A percentile compares a stretch with the other conserved stretches of the same genome.
These are phyloP conservation scores for Nicotiana obtusifolia DNA, from an alignment of 257 asterid species.

Conservation along the genomic window DNA sequence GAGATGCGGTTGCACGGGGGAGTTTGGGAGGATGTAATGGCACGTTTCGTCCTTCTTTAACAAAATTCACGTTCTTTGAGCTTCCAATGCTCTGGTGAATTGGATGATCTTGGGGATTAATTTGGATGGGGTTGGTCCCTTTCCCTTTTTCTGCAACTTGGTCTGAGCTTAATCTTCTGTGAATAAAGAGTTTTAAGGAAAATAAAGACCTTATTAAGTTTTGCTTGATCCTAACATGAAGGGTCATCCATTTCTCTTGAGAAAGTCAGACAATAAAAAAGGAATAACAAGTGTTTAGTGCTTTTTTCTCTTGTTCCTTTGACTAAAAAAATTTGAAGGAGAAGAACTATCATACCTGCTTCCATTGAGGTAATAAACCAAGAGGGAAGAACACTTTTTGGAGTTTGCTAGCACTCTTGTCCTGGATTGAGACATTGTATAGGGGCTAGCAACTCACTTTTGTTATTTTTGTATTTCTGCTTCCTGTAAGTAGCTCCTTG, in stretches of 20 bases:
- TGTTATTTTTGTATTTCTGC: too few species aligned
- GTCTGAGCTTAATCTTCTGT: not conserved
- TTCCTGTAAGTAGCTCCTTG: too few species aligned
- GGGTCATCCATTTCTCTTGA: not conserved
- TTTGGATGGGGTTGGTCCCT: not conserved
- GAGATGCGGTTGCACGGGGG: not conserved
- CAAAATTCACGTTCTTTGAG: not conserved
- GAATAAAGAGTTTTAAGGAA: not conserved
- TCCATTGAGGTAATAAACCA: not conserved
- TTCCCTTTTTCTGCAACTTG: not conserved
- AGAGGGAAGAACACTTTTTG: not conserved
- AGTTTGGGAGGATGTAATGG: not conserved
- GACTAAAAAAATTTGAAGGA: not conserved
- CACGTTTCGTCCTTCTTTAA: not conserved
- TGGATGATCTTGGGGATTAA: conserved; percentile 3
- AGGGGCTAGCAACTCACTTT: too few species aligned
- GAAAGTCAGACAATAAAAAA: not conserved
- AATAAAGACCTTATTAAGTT: not conserved
- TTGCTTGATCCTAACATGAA: not conserved
- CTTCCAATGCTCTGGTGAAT: not conserved
- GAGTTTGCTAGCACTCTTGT: too few species aligned
- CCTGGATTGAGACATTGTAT: too few species aligned
- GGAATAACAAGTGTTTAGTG: not conserved
- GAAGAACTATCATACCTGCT: not conserved
- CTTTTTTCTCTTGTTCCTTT: not conserved